Percentiles rank a stretch among this genome's conserved stretches.
phyloP scores from a whole-genome alignment of 306 rosid genomes.

The Acacia acuminata region DNA sequence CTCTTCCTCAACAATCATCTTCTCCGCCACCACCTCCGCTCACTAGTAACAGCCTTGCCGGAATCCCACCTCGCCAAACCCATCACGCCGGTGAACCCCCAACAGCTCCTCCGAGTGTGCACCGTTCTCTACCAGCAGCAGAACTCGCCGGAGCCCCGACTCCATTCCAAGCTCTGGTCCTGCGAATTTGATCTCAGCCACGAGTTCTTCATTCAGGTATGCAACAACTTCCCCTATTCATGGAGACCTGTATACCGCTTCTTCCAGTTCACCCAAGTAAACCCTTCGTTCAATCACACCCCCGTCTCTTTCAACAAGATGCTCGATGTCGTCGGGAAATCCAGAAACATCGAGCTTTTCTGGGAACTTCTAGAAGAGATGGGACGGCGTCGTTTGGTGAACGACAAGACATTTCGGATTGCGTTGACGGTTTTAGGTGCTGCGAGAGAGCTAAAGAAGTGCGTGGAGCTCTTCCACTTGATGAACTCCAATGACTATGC shows the following conservation, averaged over 20 bases:
- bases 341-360: slow-evolving; percentile 67
- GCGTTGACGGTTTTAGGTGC: slow-evolving; percentile 57
- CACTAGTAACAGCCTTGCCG: slow-evolving; percentile 15
- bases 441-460: slow-evolving; percentile 68
- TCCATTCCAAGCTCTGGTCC: slow-evolving; percentile 61
- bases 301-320: slow-evolving; percentile 65
- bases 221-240: slow-evolving; percentile 77
- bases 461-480: slow-evolving; percentile 69
- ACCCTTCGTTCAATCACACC: slow-evolving; percentile 55
- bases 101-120: slow-evolving; percentile 67
- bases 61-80: slow-evolving; percentile 10
- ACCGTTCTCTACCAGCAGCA: slow-evolving; percentile 80
- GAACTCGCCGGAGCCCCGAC: slow-evolving; percentile 62
- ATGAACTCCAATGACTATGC: slow-evolving; percentile 58
- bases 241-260: slow-evolving; percentile 80
- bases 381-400: slow-evolving; percentile 52
- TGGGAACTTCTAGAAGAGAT: slow-evolving; percentile 54
- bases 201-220: slow-evolving; percentile 87
- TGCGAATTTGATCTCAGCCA: slow-evolving; percentile 61
- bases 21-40: slow-evolving; percentile 23
- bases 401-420: slow-evolving; percentile 50
- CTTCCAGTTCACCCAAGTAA: slow-evolving; percentile 46
- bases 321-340: slow-evolving; percentile 44
- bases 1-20: slow-evolving; percentile 14
- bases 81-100: slow-evolving; percentile 46